Conservation (phyloP, 805 yeast genomes). For the Saccharomycopsis guyanensis region DNA sequence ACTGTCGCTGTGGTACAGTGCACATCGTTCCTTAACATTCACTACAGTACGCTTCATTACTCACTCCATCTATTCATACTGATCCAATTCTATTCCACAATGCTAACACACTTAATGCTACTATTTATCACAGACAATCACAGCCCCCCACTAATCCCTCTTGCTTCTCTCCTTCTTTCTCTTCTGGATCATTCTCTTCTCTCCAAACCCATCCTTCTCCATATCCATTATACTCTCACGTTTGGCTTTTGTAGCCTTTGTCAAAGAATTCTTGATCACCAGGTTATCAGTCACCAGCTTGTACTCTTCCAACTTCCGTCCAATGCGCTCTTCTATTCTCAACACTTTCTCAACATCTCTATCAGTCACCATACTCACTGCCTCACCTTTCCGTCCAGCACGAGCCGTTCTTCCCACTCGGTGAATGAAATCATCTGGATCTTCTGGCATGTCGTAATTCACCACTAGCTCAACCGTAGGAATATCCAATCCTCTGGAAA, state of each 20-base stretch:
- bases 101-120: too few relatives aligned
- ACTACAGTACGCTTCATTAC: too few relatives aligned
- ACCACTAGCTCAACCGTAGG: constrained; percentile 86
- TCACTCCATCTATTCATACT: too few relatives aligned
- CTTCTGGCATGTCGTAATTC: constrained; percentile 91
- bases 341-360: constrained; percentile 74
- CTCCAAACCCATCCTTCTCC: constrained; percentile 89
- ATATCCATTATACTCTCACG: constrained; percentile 88
- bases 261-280: constrained; percentile 66
- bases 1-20: too few relatives aligned
- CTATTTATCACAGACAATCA: too few relatives aligned
- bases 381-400: constrained; percentile 86
- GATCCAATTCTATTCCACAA: too few relatives aligned
- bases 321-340: constrained; percentile 81
- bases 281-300: constrained; percentile 65
- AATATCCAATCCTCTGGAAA: constrained; percentile 94
- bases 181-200: constrained; percentile 47
- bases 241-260: constrained; percentile 69
- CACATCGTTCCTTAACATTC: too few relatives aligned
- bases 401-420: constrained; percentile 98
- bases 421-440: constrained; percentile 93
- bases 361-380: constrained; percentile 77
- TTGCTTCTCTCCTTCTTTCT: constrained; percentile 24
- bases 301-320: constrained; percentile 70
- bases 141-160: too few relatives aligned